Evolutionary conservation across 345 rosid species (phyloP).

Genomic region (Camelina neglecta): DNA sequence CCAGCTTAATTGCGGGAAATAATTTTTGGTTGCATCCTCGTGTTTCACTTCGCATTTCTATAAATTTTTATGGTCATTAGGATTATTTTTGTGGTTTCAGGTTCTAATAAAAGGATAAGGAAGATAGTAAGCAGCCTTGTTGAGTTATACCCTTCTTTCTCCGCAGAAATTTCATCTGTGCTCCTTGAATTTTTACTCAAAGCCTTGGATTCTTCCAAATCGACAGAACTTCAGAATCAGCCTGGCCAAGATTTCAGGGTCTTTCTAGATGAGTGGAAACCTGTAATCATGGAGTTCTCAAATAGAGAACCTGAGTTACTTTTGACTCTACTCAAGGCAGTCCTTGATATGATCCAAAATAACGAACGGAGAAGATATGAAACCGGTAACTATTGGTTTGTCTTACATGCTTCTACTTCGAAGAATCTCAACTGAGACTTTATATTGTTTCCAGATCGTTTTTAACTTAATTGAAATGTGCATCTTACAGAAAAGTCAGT

Average conservation of each 20-base stretch:
- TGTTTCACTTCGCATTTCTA: slow-evolving; percentile 14
- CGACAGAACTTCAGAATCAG: slow-evolving; percentile 43
- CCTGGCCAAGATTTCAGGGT: slow-evolving; percentile 43
- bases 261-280: slow-evolving; percentile 68
- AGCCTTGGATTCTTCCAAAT: slow-evolving; percentile 56
- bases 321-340: slow-evolving; percentile 64
- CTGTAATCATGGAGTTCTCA: slow-evolving; percentile 60
- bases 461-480: slow-evolving; percentile 34
- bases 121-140: slow-evolving; percentile 62
- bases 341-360: slow-evolving; percentile 58
- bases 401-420: slow-evolving; percentile 3
- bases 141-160: slow-evolving; percentile 65
- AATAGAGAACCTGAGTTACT: slow-evolving; percentile 79
- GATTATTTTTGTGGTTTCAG: slow-evolving; percentile 53
- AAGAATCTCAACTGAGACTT: slow-evolving; percentile 8
- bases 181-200: slow-evolving; percentile 64
- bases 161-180: slow-evolving; percentile 75
- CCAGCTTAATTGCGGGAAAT: neutral
- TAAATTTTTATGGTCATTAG: slow-evolving; percentile 20
- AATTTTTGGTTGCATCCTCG: neutral
- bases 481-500: slow-evolving; percentile 42
- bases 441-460: slow-evolving; percentile 3
- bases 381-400: slow-evolving; percentile 50
- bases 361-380: slow-evolving; percentile 52
- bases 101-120: slow-evolving; percentile 55